Percentiles rank a stretch among this genome's conserved stretches.
These are phyloP conservation scores for Leccinum barrowsii DNA, from an alignment of 768 basidiomycete species.

Conservation along the genomic window DNA sequence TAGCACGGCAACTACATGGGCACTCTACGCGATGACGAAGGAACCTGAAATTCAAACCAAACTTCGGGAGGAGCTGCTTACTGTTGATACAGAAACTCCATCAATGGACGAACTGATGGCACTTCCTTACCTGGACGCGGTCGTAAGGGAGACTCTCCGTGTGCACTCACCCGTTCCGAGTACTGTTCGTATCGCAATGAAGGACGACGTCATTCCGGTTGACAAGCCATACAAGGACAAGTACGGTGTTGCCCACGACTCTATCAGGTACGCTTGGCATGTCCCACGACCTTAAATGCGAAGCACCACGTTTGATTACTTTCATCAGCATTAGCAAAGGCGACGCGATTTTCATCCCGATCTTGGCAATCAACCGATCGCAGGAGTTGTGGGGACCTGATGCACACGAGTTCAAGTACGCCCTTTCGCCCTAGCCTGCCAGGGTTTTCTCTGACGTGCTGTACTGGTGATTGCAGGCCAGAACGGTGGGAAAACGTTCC, in stretches of 20 bases:
- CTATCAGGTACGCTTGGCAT: slow-evolving; percentile 32
- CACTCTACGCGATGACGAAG: slow-evolving; percentile 51
- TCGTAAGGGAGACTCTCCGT: slow-evolving; percentile 59
- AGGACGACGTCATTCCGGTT: slow-evolving; percentile 54
- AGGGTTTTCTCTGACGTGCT: not conserved
- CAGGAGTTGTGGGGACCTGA: slow-evolving; percentile 62
- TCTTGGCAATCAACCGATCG: slow-evolving; percentile 49
- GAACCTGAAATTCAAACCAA: slow-evolving; percentile 47
- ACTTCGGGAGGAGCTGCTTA: slow-evolving; percentile 55
- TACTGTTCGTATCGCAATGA: slow-evolving; percentile 41
- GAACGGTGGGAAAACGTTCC: slow-evolving; percentile 55
- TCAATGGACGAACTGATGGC: slow-evolving; percentile 66
- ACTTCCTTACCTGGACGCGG: slow-evolving; percentile 67
- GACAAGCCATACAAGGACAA: slow-evolving; percentile 42
- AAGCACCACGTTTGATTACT: not conserved
- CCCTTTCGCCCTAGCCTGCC: not conserved
- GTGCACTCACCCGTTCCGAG: slow-evolving; percentile 49
- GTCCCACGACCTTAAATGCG: not conserved
- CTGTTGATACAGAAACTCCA: slow-evolving; percentile 51
- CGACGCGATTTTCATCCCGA: slow-evolving; percentile 46
- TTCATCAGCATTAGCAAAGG: slow-evolving; percentile 40
- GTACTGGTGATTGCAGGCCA: not conserved
- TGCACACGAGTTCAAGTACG: slow-evolving; percentile 54
- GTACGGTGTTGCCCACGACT: slow-evolving; percentile 38
- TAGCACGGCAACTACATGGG: slow-evolving; percentile 51